phyloP scores from a whole-genome alignment of 1,284 basidiomycete species.

The Cryptococcus sp. region DNA sequence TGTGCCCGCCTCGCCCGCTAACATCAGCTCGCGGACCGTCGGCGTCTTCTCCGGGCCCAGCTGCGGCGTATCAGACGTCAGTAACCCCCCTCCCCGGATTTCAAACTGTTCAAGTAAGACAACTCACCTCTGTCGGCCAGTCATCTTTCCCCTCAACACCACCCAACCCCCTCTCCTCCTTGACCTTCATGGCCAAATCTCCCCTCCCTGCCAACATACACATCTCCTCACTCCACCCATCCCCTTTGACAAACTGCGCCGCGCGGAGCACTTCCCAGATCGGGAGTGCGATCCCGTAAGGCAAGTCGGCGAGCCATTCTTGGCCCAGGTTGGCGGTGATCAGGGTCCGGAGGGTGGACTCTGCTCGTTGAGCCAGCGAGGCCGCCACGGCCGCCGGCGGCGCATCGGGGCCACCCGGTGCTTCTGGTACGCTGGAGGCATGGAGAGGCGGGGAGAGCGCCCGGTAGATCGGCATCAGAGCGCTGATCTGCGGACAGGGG shows the following conservation, averaged over 20 bases:
- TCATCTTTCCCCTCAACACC: constrained; percentile 13
- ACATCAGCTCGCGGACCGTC: constrained; percentile 23
- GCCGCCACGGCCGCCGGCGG: constrained; percentile 17
- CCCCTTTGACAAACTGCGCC: constrained; percentile 71
- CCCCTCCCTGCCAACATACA: constrained; percentile 74
- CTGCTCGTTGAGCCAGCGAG: constrained; percentile 50
- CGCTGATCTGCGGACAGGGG: no score
- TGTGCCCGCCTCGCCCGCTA: background rate
- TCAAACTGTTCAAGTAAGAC: no score
- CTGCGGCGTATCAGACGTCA: constrained; percentile 5
- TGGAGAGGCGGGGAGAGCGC: no score
- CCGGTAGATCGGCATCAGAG: no score
- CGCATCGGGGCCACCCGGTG: no score
- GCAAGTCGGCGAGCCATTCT: constrained; percentile 55
- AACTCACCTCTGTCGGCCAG: constrained; percentile 18
- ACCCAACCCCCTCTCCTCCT: background rate
- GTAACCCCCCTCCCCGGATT: no score
- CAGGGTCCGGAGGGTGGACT: constrained; percentile 62
- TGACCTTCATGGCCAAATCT: constrained; percentile 58
- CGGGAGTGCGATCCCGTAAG: constrained; percentile 72
- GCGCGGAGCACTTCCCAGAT: constrained; percentile 75
- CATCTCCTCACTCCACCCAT: constrained; percentile 65
- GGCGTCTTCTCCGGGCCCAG: constrained; percentile 12
- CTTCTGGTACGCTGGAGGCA: no score
- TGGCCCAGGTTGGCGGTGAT: constrained; percentile 56